phyloP scores from a whole-genome alignment of 805 yeast species.

The Myxozyma udenii region DNA sequence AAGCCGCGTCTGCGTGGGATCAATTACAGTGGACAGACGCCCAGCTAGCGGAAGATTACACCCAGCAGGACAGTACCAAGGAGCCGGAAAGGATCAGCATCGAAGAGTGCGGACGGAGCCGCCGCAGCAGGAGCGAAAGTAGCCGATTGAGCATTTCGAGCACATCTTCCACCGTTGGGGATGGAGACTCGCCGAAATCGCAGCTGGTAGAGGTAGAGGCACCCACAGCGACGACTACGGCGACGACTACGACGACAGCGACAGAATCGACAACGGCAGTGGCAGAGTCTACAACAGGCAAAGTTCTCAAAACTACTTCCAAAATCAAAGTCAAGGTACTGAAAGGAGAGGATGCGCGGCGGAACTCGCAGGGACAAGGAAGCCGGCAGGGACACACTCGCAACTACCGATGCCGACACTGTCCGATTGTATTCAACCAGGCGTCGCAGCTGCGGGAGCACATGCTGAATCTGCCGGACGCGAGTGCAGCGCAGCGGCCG shows the following conservation, averaged over 20 bases:
- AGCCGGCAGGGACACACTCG: conserved; percentile 21
- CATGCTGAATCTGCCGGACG: conserved; percentile 11
- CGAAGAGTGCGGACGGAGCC: neutral
- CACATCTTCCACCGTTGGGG: neutral
- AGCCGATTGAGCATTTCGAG: neutral
- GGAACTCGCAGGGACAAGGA: neutral
- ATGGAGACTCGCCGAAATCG: neutral
- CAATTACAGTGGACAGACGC: no score
- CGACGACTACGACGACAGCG: neutral
- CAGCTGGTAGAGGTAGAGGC: neutral
- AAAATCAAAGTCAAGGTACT: neutral
- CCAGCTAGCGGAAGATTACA: neutral
- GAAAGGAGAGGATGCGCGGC: neutral
- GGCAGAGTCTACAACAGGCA: neutral
- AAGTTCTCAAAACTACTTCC: neutral
- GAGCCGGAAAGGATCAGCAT: neutral
- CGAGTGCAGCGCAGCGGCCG: conserved; percentile 18
- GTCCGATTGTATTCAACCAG: conserved; percentile 8
- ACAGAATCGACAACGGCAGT: neutral
- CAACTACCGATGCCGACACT: conserved; percentile 26
- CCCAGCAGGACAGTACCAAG: neutral
- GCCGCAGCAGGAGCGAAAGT: neutral
- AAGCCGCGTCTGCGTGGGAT: no score
- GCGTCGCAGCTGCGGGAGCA: conserved; percentile 15
- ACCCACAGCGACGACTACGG: neutral